Conservation (phyloP, 2,329 filamentous ascomycete species). For the Cladosporium sp. region DNA sequence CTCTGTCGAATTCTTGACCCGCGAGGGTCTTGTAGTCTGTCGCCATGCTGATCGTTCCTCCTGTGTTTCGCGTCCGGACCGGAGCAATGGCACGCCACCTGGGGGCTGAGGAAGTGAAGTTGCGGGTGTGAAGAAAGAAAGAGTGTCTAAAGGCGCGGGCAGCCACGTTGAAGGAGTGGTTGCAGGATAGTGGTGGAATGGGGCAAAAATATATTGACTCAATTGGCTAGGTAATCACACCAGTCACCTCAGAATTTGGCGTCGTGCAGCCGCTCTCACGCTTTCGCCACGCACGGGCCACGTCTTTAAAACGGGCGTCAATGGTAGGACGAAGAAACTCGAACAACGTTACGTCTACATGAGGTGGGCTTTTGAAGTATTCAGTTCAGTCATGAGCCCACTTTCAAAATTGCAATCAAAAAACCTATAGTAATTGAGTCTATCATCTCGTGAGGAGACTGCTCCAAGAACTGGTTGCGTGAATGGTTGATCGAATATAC, state of each 20-base stretch:
- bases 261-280: neutral
- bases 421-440: too few species aligned
- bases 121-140: conserved; percentile 7
- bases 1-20: conserved; percentile 82
- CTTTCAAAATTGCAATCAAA: too few species aligned
- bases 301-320: too few species aligned
- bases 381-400: too few species aligned
- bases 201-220: conserved; percentile 5
- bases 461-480: neutral
- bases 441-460: too few species aligned
- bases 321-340: too few species aligned
- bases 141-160: conserved; percentile 4
- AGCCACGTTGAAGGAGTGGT: conserved; percentile 11
- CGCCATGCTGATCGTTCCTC: conserved; percentile 44
- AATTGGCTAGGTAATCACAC: neutral
- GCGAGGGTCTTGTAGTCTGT: conserved; percentile 69
- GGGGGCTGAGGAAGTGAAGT: conserved; percentile 14
- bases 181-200: neutral
- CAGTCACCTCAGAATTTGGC: conserved; percentile 7
- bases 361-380: too few species aligned
- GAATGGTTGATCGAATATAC: neutral
- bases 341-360: too few species aligned
- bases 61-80: conserved; percentile 29
- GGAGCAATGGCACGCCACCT: conserved; percentile 21
- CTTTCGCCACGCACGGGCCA: neutral